Base-by-base conservation (phyloP, 1,139 yeast genomes). In the Ogataea hybrid region DNA sequence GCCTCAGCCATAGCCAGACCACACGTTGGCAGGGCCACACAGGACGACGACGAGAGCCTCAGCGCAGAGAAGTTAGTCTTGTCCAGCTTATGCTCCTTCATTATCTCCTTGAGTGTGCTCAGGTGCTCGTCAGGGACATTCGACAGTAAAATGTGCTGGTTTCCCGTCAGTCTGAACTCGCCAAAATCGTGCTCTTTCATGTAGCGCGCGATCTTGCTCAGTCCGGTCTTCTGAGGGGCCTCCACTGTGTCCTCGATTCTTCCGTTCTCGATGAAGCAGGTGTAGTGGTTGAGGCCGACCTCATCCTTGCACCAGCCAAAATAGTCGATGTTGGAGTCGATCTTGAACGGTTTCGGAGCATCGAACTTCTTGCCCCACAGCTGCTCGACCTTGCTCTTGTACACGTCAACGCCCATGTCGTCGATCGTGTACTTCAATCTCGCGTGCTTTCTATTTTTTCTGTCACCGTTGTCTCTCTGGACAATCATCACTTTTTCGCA, bases 1-100 rank as follows among this genome's bases (percentile, higher is more conserved):
- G 95, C 84, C 69, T 92, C 98, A 20, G 98, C 97, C 97, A 92
- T 89, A 17, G 97, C 97, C 61, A 90, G 77, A 53, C 97, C 97
- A 80, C 98, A 92, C 2, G 97, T 92, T 54, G 98, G 98, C 79
- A 92, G 84, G 2, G 97, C 97, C 46, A 92, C 98, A 78, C 98
- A 92, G 0, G 97, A 95, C 28, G 96, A 92, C 8, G 96, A 88
- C 6, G 96, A 84, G 51, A 88, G 74, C 63, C 97, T 79, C 60
- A 92, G 73, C 3, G 85, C 95, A 36, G 95, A 81, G 65, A 84
- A 85, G 51, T 82, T 78, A 41, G 90, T 76, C 67, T 89, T 89
- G 63, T 88, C 96, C 53, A 92, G 76, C 65, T 84, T 86, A 68
- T 84, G 86, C 62, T 84, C 68, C 36, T 77, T 75, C 68, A 92